phyloP scores from a whole-genome alignment of 352 stramenopile genomes.

The Phytophthora cactorum region DNA sequence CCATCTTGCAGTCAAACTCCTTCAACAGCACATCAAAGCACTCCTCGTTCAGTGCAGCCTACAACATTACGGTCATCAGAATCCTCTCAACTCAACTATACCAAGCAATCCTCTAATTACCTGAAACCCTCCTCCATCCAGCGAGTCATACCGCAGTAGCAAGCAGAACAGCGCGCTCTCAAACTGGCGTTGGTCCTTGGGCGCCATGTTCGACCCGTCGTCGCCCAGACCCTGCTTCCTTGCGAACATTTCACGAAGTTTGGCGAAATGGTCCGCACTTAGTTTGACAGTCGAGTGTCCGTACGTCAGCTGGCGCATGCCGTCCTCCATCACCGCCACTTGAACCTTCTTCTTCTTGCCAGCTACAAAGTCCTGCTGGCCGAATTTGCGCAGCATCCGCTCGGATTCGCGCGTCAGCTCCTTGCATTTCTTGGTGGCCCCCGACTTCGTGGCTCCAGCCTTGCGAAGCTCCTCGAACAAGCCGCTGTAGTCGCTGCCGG shows the following conservation, averaged over 20 bases:
- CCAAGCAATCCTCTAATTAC: slow-evolving; percentile 18
- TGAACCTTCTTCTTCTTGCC: slow-evolving; percentile 63
- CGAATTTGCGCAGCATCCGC: slow-evolving; percentile 57
- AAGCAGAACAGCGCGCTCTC: slow-evolving; percentile 87
- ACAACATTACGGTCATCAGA: slow-evolving; percentile 6
- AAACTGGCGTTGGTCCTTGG: slow-evolving; percentile 53
- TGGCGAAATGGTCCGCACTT: slow-evolving; percentile 83
- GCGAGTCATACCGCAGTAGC: slow-evolving; percentile 92
- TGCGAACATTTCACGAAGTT: slow-evolving; percentile 86
- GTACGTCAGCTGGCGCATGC: slow-evolving; percentile 65
- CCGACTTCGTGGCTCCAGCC: slow-evolving; percentile 64
- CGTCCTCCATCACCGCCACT: slow-evolving; percentile 36
- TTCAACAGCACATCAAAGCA: slow-evolving; percentile 92
- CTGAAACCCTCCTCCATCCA: slow-evolving; percentile 94
- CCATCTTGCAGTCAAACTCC: slow-evolving; percentile 93
- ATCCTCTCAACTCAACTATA: neutral
- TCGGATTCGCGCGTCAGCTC: slow-evolving; percentile 63
- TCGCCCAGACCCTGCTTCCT: slow-evolving; percentile 40
- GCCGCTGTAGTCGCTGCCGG: slow-evolving; percentile 69
- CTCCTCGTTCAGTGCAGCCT: slow-evolving; percentile 88
- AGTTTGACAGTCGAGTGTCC: slow-evolving; percentile 79
- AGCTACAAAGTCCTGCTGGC: slow-evolving; percentile 46
- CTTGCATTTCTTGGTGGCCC: slow-evolving; percentile 72
- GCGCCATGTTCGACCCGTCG: slow-evolving; percentile 23
- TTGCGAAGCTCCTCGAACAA: slow-evolving; percentile 79